Base-by-base conservation (phyloP, 2,329 filamentous ascomycete species). In the Colletotrichum chlorophyti region DNA sequence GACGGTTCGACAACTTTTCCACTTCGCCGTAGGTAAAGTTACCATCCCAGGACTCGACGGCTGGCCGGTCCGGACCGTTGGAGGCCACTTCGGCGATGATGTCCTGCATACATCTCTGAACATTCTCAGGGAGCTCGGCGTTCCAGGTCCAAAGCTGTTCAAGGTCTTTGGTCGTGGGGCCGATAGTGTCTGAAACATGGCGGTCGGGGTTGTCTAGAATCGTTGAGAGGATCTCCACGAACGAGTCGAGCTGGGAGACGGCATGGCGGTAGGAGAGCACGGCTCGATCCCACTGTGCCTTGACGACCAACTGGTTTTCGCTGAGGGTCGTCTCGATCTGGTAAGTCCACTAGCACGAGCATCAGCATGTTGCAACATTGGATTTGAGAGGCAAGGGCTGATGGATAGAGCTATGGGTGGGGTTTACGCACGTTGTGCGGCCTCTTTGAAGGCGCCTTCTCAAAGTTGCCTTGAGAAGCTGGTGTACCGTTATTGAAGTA, bases 21-120 rank as follows among this genome's bases (percentile, higher is more conserved):
- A 82, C 68, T 42, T 81, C 73, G 31, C 65, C 51, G 59, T 82
- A 83, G 3, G 77, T 80, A 49, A 80, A 72, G 51, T 66, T 65
- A 29, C 80, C 79, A 57, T 83, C 80, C 79, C 79, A 82, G 0
- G 80, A 80, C 52, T 77, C 67, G n/a, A 83, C 72, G 23, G 80
- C 80, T 5, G 72, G 62, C 19, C 71, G 69, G n/a, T 71, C 63
- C 1, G 79, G 78, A 3, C 73, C 69, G 21, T 64, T 58, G 11
- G 58, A 62, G 11, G 75, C 74, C 47, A 73, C 72, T 11, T 75
- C 70, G 9, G 71, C 68, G 52, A 83, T 74, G 53, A 81, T 66
- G 37, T 81, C 76, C 60, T 82, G 80, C 70, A 81, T 79, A 60
- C 76, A 79, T 41, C 65, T 68, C 15, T 73, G 65, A 17, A 81